A percentile compares a stretch with the other conserved stretches of the same genome.
Evolutionary conservation across 768 basidiomycete genomes (phyloP).

Genomic region (Termitomyces sp.): DNA sequence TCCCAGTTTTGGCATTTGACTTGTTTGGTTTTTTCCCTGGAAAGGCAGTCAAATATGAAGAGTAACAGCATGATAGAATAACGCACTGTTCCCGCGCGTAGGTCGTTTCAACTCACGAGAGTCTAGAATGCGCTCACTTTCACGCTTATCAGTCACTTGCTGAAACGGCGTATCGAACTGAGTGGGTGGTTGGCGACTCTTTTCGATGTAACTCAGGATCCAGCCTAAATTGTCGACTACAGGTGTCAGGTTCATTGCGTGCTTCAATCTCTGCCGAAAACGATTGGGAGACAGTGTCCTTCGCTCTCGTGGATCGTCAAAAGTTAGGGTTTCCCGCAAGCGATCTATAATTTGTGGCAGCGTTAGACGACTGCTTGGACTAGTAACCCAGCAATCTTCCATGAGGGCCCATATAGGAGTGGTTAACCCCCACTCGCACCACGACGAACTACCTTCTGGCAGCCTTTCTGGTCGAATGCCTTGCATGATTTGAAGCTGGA

Average conservation of each 20-base stretch:
- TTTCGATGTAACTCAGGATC: background rate
- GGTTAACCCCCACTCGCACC: conserved; percentile 10
- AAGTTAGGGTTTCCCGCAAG: background rate
- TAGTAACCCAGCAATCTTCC: conserved; percentile 17
- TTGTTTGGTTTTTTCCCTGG: no score
- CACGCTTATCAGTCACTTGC: background rate
- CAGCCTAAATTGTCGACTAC: background rate
- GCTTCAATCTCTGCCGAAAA: no score
- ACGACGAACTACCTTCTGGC: conserved; percentile 1
- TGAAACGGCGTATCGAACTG: background rate
- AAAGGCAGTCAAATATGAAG: no score
- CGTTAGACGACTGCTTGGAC: conserved; percentile 14
- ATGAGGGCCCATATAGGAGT: conserved; percentile 10
- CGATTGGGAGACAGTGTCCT: background rate
- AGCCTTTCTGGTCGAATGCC: conserved; percentile 11
- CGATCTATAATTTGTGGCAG: background rate
- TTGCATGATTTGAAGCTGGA: conserved; percentile 3
- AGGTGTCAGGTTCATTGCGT: no score
- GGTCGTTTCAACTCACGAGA: background rate
- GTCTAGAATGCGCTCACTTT: background rate
- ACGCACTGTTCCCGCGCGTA: background rate
- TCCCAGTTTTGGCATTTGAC: no score
- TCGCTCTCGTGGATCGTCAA: background rate
- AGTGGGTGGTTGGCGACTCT: background rate
- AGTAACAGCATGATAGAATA: background rate